Evolutionary conservation across 2,329 filamentous ascomycete genomes (phyloP).

Genomic region (Sporothrix luriei): DNA sequence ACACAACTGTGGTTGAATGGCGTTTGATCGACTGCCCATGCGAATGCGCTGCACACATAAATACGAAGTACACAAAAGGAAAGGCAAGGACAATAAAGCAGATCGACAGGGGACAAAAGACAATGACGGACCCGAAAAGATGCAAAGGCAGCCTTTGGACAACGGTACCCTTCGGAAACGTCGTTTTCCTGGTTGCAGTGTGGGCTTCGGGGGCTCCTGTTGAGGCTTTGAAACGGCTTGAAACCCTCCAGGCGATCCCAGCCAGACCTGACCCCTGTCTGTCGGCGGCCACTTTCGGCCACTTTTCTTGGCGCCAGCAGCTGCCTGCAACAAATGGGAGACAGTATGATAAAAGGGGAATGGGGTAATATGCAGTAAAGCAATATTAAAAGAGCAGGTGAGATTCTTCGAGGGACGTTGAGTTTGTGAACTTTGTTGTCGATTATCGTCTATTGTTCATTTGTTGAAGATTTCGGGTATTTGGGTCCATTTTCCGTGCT

Average conservation of each 20-base stretch:
- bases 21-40: slow-evolving; percentile 30
- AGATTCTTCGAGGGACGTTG: background rate
- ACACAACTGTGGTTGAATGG: slow-evolving; percentile 9
- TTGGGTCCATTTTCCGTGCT: background rate
- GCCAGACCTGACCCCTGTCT: slow-evolving; percentile 24
- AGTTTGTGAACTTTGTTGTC: background rate
- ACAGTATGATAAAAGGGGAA: background rate
- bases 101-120: slow-evolving; percentile 22
- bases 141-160: no score
- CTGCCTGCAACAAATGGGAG: background rate
- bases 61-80: background rate
- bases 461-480: background rate
- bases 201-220: background rate
- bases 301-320: background rate
- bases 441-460: background rate
- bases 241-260: slow-evolving; percentile 29
- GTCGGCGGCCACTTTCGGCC: background rate
- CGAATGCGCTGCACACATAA: background rate
- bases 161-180: no score
- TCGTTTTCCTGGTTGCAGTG: slow-evolving; percentile 9
- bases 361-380: no score
- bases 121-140: slow-evolving; percentile 12
- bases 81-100: slow-evolving; percentile 16
- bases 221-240: slow-evolving; percentile 32
- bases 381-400: background rate